A percentile compares a stretch with the other conserved stretches of the same genome.
phyloP scores from a whole-genome alignment of 2,329 filamentous ascomycete genomes.

The Zymoseptoria passerinii region DNA sequence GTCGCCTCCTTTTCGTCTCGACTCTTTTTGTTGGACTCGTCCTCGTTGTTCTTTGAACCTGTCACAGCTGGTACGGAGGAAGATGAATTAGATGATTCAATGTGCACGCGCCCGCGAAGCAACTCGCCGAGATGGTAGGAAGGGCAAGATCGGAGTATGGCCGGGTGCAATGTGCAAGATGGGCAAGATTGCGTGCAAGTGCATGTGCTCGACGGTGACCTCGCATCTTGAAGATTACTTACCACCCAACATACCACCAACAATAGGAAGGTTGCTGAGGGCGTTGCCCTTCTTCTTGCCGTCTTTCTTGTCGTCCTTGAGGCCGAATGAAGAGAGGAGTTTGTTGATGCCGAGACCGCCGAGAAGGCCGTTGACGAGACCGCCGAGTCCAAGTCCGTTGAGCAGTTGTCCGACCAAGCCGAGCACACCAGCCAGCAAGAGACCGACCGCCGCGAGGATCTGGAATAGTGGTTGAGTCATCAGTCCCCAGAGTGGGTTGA shows the following conservation, averaged over 20 bases:
- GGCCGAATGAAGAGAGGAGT: conserved; percentile 64
- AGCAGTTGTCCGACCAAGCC: conserved; percentile 75
- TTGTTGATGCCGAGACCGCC: conserved; percentile 69
- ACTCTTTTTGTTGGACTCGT: conserved; percentile 1
- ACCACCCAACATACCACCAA: conserved; percentile 42
- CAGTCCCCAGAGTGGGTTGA: conserved; percentile 82
- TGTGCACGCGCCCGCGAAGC: neutral
- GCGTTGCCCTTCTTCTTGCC: conserved; percentile 35
- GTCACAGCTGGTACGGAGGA: neutral
- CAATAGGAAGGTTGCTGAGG: conserved; percentile 35
- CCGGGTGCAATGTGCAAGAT: neutral
- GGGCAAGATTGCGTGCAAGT: neutral
- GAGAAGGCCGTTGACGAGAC: conserved; percentile 69
- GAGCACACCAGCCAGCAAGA: conserved; percentile 74
- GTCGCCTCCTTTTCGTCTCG: conserved; percentile 1
- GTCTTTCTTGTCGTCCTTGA: conserved; percentile 46
- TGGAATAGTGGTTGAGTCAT: conserved; percentile 82
- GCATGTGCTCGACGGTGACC: neutral
- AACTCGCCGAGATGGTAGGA: neutral
- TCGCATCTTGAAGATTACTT: conserved; percentile 24
- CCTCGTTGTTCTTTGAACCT: conserved; percentile 1
- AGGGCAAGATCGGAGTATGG: neutral
- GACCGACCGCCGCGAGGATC: conserved; percentile 80
- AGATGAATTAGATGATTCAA: conserved; percentile 8
- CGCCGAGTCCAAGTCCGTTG: conserved; percentile 72